phyloP scores from a whole-genome alignment of 1,139 yeast species.

The Lodderomyces theae region DNA sequence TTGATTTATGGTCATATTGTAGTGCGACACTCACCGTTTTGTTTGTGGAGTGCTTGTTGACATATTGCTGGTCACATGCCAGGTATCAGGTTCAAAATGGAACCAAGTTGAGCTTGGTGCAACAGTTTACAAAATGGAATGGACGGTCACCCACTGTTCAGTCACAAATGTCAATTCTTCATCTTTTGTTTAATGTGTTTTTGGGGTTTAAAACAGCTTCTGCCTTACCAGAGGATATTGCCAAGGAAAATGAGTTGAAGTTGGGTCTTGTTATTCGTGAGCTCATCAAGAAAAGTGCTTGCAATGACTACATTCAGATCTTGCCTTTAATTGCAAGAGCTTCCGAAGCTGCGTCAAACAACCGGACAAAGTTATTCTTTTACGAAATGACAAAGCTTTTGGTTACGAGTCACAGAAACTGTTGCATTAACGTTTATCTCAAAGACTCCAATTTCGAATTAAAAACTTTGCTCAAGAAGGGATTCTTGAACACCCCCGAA shows the following conservation, averaged over 20 bases:
- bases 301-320: slow-evolving; percentile 31
- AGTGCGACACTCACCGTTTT: slow-evolving; percentile 17
- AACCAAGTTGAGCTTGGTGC: slow-evolving; percentile 6
- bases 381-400: slow-evolving; percentile 27
- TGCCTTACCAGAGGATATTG: background rate
- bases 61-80: slow-evolving; percentile 42
- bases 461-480: slow-evolving; percentile 32
- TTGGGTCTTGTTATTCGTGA: slow-evolving; percentile 25
- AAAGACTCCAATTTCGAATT: slow-evolving; percentile 22
- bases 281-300: slow-evolving; percentile 19
- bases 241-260: slow-evolving; percentile 22
- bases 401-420: slow-evolving; percentile 26
- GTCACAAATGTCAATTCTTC: slow-evolving; percentile 26
- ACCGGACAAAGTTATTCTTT: slow-evolving; percentile 21
- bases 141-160: slow-evolving; percentile 25
- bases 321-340: slow-evolving; percentile 22
- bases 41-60: slow-evolving; percentile 30
- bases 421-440: slow-evolving; percentile 37
- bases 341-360: slow-evolving; percentile 3
- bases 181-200: slow-evolving; percentile 33
- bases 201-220: slow-evolving; percentile 20
- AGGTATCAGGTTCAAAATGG: slow-evolving; percentile 13
- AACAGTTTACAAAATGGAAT: slow-evolving; percentile 22
- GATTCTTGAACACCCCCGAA: slow-evolving; percentile 25
- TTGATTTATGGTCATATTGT: slow-evolving; percentile 19